phyloP scores from a whole-genome alignment of 441 rosid genomes.

The Populus hybrid region DNA sequence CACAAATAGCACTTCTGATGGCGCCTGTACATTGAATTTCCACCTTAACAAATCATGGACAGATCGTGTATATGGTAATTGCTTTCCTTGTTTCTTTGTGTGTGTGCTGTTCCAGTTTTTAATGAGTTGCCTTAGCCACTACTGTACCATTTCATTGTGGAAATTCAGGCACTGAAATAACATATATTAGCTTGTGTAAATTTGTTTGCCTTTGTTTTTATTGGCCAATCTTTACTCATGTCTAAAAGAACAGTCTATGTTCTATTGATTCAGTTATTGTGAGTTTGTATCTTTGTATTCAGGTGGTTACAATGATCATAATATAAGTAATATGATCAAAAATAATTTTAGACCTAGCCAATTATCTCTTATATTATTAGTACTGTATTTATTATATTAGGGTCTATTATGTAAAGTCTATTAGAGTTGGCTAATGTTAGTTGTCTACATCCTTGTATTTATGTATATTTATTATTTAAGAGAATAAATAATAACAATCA shows the following conservation, averaged over 20 bases:
- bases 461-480: too few species aligned
- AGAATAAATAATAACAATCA: too few species aligned
- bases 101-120: conserved; percentile 7
- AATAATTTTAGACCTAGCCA: too few species aligned
- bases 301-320: too few species aligned
- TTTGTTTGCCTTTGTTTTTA: conserved; percentile 24
- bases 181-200: conserved; percentile 33
- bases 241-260: conserved; percentile 8
- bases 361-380: too few species aligned
- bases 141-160: conserved; percentile 20
- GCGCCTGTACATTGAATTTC: conserved; percentile 15
- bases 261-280: conserved; percentile 12
- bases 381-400: too few species aligned
- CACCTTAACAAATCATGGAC: conserved; percentile 15
- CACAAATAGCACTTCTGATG: conserved; percentile 6
- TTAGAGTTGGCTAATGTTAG: too few species aligned
- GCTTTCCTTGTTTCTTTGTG: conserved; percentile 24
- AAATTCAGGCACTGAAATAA: conserved; percentile 24
- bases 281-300: background rate
- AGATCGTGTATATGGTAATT: conserved; percentile 36
- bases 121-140: conserved; percentile 18
- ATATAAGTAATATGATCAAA: too few species aligned
- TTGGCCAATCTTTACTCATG: conserved; percentile 3
- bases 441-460: too few species aligned
- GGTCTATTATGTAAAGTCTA: too few species aligned